Evolutionary conservation across 305 asterid genomes (phyloP), one percentile per base, ranked within the genome.

Genomic region (Striga hermonthica): DNA sequence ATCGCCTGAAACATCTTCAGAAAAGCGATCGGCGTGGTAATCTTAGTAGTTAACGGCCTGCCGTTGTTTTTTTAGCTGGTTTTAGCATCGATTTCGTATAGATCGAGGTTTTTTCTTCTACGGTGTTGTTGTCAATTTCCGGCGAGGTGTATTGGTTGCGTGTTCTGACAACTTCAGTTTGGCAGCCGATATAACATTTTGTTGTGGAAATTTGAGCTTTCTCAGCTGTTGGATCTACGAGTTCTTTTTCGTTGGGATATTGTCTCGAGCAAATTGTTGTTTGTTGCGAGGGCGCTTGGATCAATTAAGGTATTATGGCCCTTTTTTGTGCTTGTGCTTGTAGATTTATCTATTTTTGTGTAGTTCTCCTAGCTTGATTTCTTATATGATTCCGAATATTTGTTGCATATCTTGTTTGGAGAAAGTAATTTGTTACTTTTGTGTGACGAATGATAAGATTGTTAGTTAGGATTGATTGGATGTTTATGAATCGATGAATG

Each of bases 21-120:
- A 80, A 75, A 71, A 77, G 79, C 62, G 83, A 70, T 75, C 72
- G 82, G 72, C 85, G 83, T 73, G 83, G 78, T 80, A 70, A 70
- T 73, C 64, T 66, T 75, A 68, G 76, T 76, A 79, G 88, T 80
- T 85, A 81, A 85, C 81, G 57, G 67, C 75, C 57, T 31, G 62
- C 79, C 66, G 31, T 62, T 9, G 5, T n/a, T 11, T 2, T 41
- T 64, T 61, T 62, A 44, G 47, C 43, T 72, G 70, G n/a, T 70
- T 44, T 70, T 37, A 13, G 61, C 53, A 62, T 59, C 54, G 69
- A 14, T 65, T 49, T 64, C 31, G 34, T 54, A 22, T 64, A 36
- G 45, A 56, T 78, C 62, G 83, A 57, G 70, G 67, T 60, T 72
- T 67, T 67, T 59, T 28, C 45, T 69, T 59, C 16, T 44, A 64